Conservation (phyloP, 2,329 filamentous ascomycete genomes). For the Colletotrichum caudatum region DNA sequence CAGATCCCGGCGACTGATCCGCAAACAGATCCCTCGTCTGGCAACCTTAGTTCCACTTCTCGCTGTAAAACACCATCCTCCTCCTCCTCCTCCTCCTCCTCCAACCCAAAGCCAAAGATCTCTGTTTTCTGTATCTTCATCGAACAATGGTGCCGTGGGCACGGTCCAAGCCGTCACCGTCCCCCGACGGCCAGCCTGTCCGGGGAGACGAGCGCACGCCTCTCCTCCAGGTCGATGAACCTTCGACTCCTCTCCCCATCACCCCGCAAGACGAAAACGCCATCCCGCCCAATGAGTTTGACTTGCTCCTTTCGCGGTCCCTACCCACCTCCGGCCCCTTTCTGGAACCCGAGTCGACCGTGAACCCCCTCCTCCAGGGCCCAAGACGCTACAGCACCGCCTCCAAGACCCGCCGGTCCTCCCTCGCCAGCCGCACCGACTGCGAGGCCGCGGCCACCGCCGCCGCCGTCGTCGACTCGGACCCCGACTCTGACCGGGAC, state of each 20-base stretch:
- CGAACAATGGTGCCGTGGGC: conserved; percentile 17
- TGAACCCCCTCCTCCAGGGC: conserved; percentile 55
- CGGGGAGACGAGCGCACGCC: conserved; percentile 30
- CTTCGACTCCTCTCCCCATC: conserved; percentile 37
- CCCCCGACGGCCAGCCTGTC: neutral
- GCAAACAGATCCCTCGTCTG: conserved; percentile 2
- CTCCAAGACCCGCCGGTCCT: conserved; percentile 35
- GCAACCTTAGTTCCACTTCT: neutral
- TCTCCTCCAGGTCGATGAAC: conserved; percentile 22
- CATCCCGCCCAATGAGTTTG: conserved; percentile 52
- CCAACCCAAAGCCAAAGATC: neutral
- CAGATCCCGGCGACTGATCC: conserved; percentile 6
- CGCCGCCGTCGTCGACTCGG: neutral
- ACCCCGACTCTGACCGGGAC: conserved; percentile 18
- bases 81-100: too few relatives aligned
- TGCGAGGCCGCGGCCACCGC: conserved; percentile 8
- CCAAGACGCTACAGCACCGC: conserved; percentile 47
- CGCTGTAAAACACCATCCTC: neutral
- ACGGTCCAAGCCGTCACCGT: neutral
- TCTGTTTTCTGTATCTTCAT: too few relatives aligned
- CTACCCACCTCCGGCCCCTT: conserved; percentile 52
- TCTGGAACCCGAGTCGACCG: conserved; percentile 57
- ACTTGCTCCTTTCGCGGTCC: conserved; percentile 55
- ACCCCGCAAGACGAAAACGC: conserved; percentile 41
- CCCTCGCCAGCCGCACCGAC: conserved; percentile 27